phyloP scores from a whole-genome alignment of 140 eudicot species.

The Bidens hawaiensis region DNA sequence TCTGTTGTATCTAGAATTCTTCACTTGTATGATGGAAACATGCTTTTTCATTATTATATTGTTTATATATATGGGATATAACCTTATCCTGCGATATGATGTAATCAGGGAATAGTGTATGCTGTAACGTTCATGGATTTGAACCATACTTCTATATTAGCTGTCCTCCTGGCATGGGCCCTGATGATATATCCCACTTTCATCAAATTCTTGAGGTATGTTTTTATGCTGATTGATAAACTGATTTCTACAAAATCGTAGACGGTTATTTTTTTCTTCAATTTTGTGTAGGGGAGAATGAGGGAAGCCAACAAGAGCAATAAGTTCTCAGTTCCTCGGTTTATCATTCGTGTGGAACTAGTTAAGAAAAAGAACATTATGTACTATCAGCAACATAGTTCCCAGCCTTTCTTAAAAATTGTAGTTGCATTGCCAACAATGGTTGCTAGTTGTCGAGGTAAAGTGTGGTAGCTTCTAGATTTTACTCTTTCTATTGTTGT shows the following conservation, averaged over 20 bases:
- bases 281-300: constrained; percentile 71
- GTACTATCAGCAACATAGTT: constrained; percentile 79
- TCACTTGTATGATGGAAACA: not conserved
- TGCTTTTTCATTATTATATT: not conserved
- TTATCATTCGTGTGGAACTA: constrained; percentile 66
- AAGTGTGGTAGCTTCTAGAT: constrained; percentile 1
- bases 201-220: constrained; percentile 86
- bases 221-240: constrained; percentile 10
- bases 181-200: constrained; percentile 86
- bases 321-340: constrained; percentile 47
- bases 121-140: constrained; percentile 97
- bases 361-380: constrained; percentile 88
- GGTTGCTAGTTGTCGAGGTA: constrained; percentile 98
- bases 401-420: constrained; percentile 85
- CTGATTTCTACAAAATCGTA: not conserved
- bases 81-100: constrained; percentile 10
- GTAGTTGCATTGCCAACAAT: constrained; percentile 94
- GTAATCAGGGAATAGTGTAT: constrained; percentile 72
- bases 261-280: not conserved
- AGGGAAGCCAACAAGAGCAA: constrained; percentile 71
- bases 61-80: constrained; percentile 4
- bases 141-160: constrained; percentile 88
- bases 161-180: constrained; percentile 98
- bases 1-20: not conserved
- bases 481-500: not conserved